phyloP scores from a whole-genome alignment of 2,329 filamentous ascomycete species.

The Cordyceps pruinosa region DNA sequence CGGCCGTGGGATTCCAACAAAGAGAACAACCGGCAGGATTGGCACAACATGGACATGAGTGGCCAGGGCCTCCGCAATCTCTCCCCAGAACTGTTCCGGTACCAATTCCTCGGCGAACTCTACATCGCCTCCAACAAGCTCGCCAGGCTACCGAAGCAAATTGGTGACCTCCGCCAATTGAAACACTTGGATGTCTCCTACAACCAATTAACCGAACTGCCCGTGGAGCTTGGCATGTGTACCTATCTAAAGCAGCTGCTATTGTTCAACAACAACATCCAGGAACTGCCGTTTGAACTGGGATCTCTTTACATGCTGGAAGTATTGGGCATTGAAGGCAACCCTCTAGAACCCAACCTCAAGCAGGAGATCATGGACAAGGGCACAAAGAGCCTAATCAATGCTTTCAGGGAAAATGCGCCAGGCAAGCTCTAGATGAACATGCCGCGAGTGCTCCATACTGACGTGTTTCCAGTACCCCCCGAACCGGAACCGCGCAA shows the following conservation, averaged over 20 bases:
- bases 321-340: constrained; percentile 85
- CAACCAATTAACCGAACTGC: constrained; percentile 76
- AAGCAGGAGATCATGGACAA: constrained; percentile 81
- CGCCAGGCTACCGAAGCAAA: constrained; percentile 66
- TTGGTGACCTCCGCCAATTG: constrained; percentile 76
- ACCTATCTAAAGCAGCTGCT: constrained; percentile 81
- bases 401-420: constrained; percentile 73
- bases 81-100: constrained; percentile 72
- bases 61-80: constrained; percentile 90
- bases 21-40: constrained; percentile 67
- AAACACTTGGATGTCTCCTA: constrained; percentile 80
- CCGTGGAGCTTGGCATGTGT: constrained; percentile 92
- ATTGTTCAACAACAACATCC: constrained; percentile 85
- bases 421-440: constrained; percentile 56
- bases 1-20: constrained; percentile 60
- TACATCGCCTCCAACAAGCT: constrained; percentile 94
- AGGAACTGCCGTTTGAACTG: constrained; percentile 74
- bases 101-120: constrained; percentile 82
- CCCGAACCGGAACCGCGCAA: constrained; percentile 69
- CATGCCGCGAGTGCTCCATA: neutral
- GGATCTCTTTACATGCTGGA: constrained; percentile 86
- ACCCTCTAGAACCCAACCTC: constrained; percentile 68
- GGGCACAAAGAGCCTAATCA: constrained; percentile 79
- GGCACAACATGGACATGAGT: constrained; percentile 89
- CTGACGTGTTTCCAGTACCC: constrained; percentile 51